Conservation (phyloP, 768 basidiomycete species). For the Pluteus cervinus region DNA sequence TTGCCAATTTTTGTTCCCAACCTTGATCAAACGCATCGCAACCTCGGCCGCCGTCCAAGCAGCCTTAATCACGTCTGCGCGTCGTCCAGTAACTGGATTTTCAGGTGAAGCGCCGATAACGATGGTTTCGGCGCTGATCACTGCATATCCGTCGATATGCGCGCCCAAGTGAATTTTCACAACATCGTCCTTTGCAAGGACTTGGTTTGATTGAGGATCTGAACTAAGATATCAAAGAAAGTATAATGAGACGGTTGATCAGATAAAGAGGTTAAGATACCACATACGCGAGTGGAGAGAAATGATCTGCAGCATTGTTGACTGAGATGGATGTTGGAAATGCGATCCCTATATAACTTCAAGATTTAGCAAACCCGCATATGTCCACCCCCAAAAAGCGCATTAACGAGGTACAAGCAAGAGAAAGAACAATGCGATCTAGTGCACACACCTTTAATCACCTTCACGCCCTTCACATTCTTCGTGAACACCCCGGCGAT, state of each 20-base stretch:
- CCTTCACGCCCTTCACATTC: conserved; percentile 79
- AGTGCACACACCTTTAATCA: conserved; percentile 66
- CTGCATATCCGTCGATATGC: conserved; percentile 96
- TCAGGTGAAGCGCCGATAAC: conserved; percentile 75
- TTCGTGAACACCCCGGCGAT: conserved; percentile 89
- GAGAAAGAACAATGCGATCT: conserved; percentile 5
- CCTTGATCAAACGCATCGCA: conserved; percentile 87
- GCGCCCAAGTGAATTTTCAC: conserved; percentile 96
- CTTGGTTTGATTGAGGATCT: conserved; percentile 63
- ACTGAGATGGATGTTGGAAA: conserved; percentile 94
- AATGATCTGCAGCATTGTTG: conserved; percentile 94
- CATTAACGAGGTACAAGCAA: background rate
- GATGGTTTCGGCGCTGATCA: conserved; percentile 90
- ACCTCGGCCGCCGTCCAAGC: conserved; percentile 91
- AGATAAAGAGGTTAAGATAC: conserved; percentile 20
- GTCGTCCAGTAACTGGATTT: conserved; percentile 75
- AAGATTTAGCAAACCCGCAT: conserved; percentile 2
- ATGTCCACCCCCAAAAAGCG: conserved; percentile 1
- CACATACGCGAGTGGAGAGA: conserved; percentile 89
- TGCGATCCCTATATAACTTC: conserved; percentile 58
- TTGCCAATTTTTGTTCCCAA: conserved; percentile 92
- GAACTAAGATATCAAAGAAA: conserved; percentile 40
- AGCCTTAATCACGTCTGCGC: conserved; percentile 90
- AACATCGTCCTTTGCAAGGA: conserved; percentile 79
- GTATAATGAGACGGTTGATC: conserved; percentile 8